These are phyloP conservation scores for Phytophthora foliorum DNA, from an alignment of 352 stramenopile genomes.

Conservation along the genomic window DNA sequence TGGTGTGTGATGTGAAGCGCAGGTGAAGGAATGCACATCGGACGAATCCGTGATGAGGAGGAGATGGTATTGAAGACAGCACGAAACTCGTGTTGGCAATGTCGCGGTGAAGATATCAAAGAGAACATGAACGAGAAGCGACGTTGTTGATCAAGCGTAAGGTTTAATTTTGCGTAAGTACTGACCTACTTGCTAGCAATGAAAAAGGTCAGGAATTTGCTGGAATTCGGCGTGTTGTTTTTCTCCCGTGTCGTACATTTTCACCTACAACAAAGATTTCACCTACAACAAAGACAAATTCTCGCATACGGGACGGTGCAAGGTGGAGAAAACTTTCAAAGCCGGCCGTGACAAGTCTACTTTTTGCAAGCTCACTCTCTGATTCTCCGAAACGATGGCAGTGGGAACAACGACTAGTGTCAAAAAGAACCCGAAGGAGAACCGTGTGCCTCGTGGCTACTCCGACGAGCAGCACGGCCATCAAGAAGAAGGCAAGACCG, in stretches of 20 bases:
- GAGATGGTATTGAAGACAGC: neutral
- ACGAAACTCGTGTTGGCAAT: constrained; percentile 4
- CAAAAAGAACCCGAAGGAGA: constrained; percentile 30
- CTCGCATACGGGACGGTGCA: constrained; percentile 24
- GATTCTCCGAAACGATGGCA: constrained; percentile 34
- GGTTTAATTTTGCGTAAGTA: constrained; percentile 16
- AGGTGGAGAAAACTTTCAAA: neutral
- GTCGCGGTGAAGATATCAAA: constrained; percentile 12
- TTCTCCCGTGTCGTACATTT: too few relatives aligned
- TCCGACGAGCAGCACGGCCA: neutral
- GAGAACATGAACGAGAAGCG: neutral
- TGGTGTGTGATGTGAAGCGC: neutral
- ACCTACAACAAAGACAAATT: neutral
- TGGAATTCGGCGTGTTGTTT: neutral
- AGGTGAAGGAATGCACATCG: constrained; percentile 9
- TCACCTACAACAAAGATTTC: neutral
- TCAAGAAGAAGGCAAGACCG: constrained; percentile 16
- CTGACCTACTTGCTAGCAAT: constrained; percentile 7
- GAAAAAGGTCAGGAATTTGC: constrained; percentile 4
- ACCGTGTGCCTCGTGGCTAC: neutral
- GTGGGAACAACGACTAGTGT: constrained; percentile 36
- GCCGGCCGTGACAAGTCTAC: too few relatives aligned
- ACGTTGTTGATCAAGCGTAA: neutral
- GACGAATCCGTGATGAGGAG: constrained; percentile 1
- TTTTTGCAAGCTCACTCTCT: too few relatives aligned